Percentiles rank a stretch among this genome's conserved stretches.
phyloP scores from a whole-genome alignment of 306 rosid species.

The Cucumis sativus region Cucumber_9930_V3 NC_026660.2:21459001-21459500 shows the following conservation, averaged over 20 bases:
- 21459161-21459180: slow-evolving; percentile 1
- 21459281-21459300: slow-evolving; percentile 87
- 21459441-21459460: slow-evolving; percentile 20
- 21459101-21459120: background rate
- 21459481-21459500: slow-evolving; percentile 82
- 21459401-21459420: background rate
- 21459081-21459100: background rate
- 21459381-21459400: slow-evolving; percentile 14
- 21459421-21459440: background rate
- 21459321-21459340: slow-evolving; percentile 92
- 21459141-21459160: background rate
- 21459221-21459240: slow-evolving; percentile 90
- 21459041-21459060: background rate
- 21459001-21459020: background rate
- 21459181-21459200: slow-evolving; percentile 1
- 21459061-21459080: background rate
- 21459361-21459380: slow-evolving; percentile 88
- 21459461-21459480: slow-evolving; percentile 94
- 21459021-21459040: background rate
- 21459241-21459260: slow-evolving; percentile 47
- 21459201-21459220: slow-evolving; percentile 74
- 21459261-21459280: slow-evolving; percentile 80
- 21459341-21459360: slow-evolving; percentile 85
- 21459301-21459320: slow-evolving; percentile 79
- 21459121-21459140: background rate